A percentile compares a stretch with the other conserved stretches of the same genome.
Evolutionary conservation across 345 rosid genomes (phyloP).

Genomic region (Geranium brycei): DNA sequence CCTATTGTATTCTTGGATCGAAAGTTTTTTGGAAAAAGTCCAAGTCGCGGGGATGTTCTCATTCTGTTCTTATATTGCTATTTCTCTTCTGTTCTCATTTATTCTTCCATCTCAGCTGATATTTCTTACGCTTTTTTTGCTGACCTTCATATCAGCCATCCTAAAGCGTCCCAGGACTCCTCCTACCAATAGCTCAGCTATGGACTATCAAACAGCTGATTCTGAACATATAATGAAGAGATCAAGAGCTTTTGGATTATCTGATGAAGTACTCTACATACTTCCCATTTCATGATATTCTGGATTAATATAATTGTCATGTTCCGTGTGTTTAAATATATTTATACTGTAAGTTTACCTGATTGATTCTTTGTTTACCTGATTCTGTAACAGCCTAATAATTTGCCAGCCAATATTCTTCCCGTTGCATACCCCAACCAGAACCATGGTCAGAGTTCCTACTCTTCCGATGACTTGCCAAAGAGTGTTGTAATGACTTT

Average conservation of each 20-base stretch:
- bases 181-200: conserved; percentile 13
- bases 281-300: neutral
- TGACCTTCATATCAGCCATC: too few species aligned
- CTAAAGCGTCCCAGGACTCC: conserved; percentile 18
- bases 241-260: conserved; percentile 18
- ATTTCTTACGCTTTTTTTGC: too few species aligned
- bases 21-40: too few species aligned
- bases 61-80: too few species aligned
- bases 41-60: too few species aligned
- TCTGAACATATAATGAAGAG: conserved; percentile 22
- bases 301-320: neutral
- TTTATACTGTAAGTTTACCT: too few species aligned
- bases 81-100: too few species aligned
- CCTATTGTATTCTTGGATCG: too few species aligned
- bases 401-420: conserved; percentile 32
- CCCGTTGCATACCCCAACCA: conserved; percentile 38
- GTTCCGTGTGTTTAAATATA: too few species aligned
- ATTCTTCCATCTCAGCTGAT: too few species aligned
- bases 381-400: too few species aligned
- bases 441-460: conserved; percentile 14
- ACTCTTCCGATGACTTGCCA: conserved; percentile 22
- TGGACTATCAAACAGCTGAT: conserved; percentile 21
- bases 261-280: conserved; percentile 19
- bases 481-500: conserved; percentile 13
- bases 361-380: too few species aligned